phyloP scores from a whole-genome alignment of 331 rosid genomes.

The Malus hybrid region DNA sequence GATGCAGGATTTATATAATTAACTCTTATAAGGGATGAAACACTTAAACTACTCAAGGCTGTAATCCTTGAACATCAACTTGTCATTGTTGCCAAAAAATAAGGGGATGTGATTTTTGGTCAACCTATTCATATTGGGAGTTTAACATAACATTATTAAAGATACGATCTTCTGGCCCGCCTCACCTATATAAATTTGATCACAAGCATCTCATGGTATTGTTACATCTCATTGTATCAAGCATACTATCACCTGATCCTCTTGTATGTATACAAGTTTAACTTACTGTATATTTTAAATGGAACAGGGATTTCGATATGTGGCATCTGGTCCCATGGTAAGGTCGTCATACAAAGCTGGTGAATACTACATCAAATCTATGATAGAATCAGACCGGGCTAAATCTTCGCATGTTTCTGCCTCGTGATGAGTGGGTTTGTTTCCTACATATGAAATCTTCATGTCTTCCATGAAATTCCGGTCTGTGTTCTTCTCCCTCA shows the following conservation, averaged over 20 bases:
- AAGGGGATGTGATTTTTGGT: not conserved
- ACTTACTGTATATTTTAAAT: constrained; percentile 14
- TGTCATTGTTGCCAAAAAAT: not conserved
- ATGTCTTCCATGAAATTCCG: not conserved
- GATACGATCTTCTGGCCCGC: not conserved
- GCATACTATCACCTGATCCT: constrained; percentile 12
- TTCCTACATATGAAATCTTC: constrained; percentile 16
- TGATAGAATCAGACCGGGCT: constrained; percentile 89
- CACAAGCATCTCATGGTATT: not conserved
- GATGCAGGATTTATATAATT: no score
- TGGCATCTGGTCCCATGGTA: constrained; percentile 94
- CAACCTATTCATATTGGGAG: not conserved
- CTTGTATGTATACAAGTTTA: not conserved
- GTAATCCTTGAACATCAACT: not conserved
- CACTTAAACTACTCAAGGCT: not conserved
- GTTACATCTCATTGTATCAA: not conserved
- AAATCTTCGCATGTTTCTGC: constrained; percentile 43
- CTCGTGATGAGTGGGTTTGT: constrained; percentile 18
- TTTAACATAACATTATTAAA: not conserved
- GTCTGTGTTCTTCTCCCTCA: not conserved
- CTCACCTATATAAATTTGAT: not conserved
- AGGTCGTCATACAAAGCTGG: constrained; percentile 94
- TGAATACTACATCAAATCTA: constrained; percentile 89
- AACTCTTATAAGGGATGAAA: no score
- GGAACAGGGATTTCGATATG: constrained; percentile 78